Percentiles rank a stretch among this genome's conserved stretches.
phyloP scores from a whole-genome alignment of 768 basidiomycete species.

The Xerocomellus intermedius region DNA sequence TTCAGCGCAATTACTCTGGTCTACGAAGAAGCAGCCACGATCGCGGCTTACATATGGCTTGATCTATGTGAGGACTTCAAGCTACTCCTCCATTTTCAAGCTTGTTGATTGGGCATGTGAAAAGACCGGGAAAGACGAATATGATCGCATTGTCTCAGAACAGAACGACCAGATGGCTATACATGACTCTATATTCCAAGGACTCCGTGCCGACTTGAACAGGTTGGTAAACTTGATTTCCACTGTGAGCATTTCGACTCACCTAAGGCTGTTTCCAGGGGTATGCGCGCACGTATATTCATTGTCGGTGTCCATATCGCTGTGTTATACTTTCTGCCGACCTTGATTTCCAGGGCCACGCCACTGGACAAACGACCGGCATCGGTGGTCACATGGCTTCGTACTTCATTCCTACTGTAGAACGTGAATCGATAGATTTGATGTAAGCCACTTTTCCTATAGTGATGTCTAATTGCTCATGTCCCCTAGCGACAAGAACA shows the following conservation, averaged over 20 bases:
- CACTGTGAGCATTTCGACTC: conserved; percentile 4
- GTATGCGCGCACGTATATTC: conserved; percentile 69
- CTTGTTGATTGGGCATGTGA: background rate
- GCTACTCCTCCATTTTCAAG: too few relatives aligned
- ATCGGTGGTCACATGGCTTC: background rate
- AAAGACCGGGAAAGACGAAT: conserved; percentile 8
- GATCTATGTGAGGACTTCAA: conserved; percentile 1
- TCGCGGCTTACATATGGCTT: background rate
- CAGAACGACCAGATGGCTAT: background rate
- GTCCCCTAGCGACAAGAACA: background rate
- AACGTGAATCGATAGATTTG: background rate
- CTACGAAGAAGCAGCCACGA: conserved; percentile 1
- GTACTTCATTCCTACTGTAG: background rate
- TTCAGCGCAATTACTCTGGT: background rate
- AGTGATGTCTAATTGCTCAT: background rate
- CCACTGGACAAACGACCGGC: background rate
- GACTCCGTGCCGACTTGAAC: conserved; percentile 7
- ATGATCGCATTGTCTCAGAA: background rate
- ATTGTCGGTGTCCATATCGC: conserved; percentile 51
- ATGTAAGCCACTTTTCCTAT: background rate
- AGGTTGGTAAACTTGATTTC: conserved; percentile 5
- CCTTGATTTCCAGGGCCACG: conserved; percentile 20
- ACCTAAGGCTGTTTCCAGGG: conserved; percentile 39
- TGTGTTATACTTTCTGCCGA: too few relatives aligned
- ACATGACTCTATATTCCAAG: background rate